Evolutionary conservation across 305 asterid species (phyloP), one percentile per base, ranked within the genome.

Genomic region (Withania somnifera): DNA sequence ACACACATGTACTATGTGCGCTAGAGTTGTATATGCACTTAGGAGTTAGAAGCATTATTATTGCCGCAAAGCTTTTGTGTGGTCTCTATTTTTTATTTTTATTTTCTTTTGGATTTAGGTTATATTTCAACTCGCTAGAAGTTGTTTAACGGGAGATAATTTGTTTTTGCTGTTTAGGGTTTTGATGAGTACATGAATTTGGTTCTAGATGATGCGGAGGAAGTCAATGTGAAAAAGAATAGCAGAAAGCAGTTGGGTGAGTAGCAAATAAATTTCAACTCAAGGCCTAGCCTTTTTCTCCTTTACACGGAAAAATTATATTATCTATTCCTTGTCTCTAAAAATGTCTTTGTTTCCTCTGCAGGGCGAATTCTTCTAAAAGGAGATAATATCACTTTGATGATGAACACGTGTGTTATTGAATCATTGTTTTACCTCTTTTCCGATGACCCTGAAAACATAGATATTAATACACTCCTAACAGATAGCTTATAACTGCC

Each of bases 101-200:
- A 20, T 42, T 42, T 34, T 24, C 40, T 50, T 64, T 7, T 73
- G 58, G 2, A 73, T 45, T 73, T 67, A 19, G 52, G 53, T 19
- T 19, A 5, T 38, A 67, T 38, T 38, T 32, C n/a, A 38, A 38
- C 32, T 67, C 53, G 38, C 52, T 38, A 9, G n/a, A 36, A 67
- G 30, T 36, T 24, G 79, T 71, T 24, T 40, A 73, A 28, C 0
- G 79, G 57, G 60, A 47, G 40, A 15, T 50, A 24, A 28, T 50
- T 30, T 67, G 20, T 6, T 78, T 82, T 45, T 68, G 50, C 7
- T 15, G 10, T 57, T 22, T 78, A 90, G 91, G 98, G 97, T 28
- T 95, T 95, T 34, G 98, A 95, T 82, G 98, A 95, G 87, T 95
- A 93, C 91, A 93, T 95, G 98, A 92, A 95, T 82, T 86, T 93